Conservation (phyloP, 2,329 filamentous ascomycete species). For the Beauveria asiatica region DNA sequence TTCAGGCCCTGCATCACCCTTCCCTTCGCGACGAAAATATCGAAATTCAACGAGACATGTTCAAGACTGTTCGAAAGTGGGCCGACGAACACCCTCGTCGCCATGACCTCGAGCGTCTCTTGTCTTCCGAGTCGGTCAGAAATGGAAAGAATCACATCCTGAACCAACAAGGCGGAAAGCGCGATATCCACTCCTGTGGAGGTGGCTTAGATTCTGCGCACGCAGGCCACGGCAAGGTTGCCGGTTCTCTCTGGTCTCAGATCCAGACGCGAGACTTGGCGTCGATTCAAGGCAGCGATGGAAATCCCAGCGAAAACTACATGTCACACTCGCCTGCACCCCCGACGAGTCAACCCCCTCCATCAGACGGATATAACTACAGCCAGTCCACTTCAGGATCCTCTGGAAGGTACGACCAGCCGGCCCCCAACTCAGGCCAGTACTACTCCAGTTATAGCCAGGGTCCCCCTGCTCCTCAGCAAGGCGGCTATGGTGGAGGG, state of each 20-base stretch:
- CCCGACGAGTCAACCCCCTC: constrained; percentile 21
- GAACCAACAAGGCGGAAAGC: constrained; percentile 25
- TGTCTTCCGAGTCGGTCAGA: constrained; percentile 77
- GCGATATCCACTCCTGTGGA: constrained; percentile 21
- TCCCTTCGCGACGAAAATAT: constrained; percentile 65
- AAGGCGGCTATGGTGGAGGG: constrained; percentile 18
- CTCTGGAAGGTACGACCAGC: constrained; percentile 21
- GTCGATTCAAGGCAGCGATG: constrained; percentile 43
- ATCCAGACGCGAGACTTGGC: constrained; percentile 50
- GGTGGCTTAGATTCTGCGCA: constrained; percentile 36
- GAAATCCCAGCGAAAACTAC: constrained; percentile 28
- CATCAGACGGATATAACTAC: constrained; percentile 32
- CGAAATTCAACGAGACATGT: constrained; percentile 85
- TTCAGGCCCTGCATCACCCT: constrained; percentile 85
- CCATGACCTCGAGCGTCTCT: constrained; percentile 60
- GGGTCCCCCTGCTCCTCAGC: constrained; percentile 19
- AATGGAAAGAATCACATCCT: constrained; percentile 71
- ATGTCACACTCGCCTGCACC: constrained; percentile 32
- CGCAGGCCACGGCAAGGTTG: constrained; percentile 48
- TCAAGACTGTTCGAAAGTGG: constrained; percentile 75
- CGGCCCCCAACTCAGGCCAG: constrained; percentile 24
- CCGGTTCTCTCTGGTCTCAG: constrained; percentile 53
- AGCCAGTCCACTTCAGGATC: constrained; percentile 23
- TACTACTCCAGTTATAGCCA: constrained; percentile 26
- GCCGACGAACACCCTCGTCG: constrained; percentile 60